Base-by-base conservation (phyloP, 2,329 filamentous ascomycete species). In the Diaporthe destruens region DNA sequence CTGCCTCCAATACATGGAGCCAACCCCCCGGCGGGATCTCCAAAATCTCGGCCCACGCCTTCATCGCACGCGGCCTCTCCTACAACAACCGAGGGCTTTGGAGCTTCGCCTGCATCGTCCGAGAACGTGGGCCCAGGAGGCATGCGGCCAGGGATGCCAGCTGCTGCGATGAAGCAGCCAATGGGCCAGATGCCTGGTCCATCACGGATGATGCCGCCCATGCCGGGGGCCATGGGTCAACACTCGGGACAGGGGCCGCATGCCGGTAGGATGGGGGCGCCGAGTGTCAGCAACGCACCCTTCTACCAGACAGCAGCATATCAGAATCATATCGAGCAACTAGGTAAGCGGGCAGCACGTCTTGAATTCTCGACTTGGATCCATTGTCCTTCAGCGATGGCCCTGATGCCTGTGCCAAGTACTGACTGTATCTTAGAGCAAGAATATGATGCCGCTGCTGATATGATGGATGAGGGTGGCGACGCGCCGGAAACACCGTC, bases 281-380 rank as follows among this genome's bases (percentile, higher is more conserved):
- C 77, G 79, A 80, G 83, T 76, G 79, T 83, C 74, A 82, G 81
- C 76, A 80, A 84, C 57, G 81, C 86, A 63, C 81, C 87, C 69
- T 97, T 93, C 83, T 98, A 97, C 80, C 91, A 93, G 65, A 93
- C 94, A 72, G 93, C 94, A 23, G 85, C 86, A 2, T 98, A 97
- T 84, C 94, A 97, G 80, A 96, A 93, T 82, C 96, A 98, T 82
- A 95, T 97, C 83, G 94, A 97, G 83, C 94, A 98, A 87, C 90
- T 98, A 82, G 96, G 96, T 93, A 94, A 93, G 95, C 87, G 88
- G 80, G 82, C 42, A 47, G 36, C 23, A 12, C 34, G 14, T 20
- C 23, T 29, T 29, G 23, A 29, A 14, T n/a, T 32, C 8, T n/a
- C 9, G 16, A 11, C 6, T 49, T 7, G 9, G 25, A 18, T 20